Evolutionary conservation across 2,329 filamentous ascomycete species (phyloP).

Genomic region (Lizonia empirigonia): DNA sequence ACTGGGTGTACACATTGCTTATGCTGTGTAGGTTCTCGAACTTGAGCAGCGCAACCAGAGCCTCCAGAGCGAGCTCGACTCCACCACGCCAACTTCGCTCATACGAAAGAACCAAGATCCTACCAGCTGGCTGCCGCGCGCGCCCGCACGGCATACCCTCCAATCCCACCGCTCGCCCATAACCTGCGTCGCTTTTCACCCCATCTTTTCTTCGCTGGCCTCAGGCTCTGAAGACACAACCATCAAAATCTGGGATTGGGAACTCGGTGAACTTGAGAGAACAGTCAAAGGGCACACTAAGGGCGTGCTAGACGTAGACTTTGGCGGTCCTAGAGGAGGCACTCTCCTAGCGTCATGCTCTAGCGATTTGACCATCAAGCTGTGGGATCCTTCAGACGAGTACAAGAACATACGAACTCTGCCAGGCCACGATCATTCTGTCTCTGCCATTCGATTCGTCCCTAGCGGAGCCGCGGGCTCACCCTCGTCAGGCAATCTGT

Average conservation of each 20-base stretch:
- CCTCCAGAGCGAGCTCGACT: slow-evolving; percentile 84
- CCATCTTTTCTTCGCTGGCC: slow-evolving; percentile 85
- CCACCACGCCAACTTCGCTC: slow-evolving; percentile 77
- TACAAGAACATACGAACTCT: slow-evolving; percentile 95
- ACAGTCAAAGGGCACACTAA: slow-evolving; percentile 93
- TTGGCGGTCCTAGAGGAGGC: slow-evolving; percentile 80
- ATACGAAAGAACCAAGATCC: slow-evolving; percentile 84
- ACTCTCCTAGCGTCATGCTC: slow-evolving; percentile 83
- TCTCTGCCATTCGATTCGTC: slow-evolving; percentile 86
- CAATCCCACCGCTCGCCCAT: slow-evolving; percentile 82
- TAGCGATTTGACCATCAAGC: slow-evolving; percentile 88
- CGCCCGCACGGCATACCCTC: slow-evolving; percentile 79
- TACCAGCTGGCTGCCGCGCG: slow-evolving; percentile 81
- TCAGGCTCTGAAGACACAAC: slow-evolving; percentile 91
- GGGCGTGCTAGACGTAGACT: slow-evolving; percentile 86
- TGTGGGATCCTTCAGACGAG: slow-evolving; percentile 90
- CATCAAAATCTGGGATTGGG: slow-evolving; percentile 98
- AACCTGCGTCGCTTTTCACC: slow-evolving; percentile 90
- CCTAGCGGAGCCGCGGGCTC: slow-evolving; percentile 80
- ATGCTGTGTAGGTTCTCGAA: slow-evolving; percentile 77
- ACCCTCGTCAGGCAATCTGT: slow-evolving; percentile 78
- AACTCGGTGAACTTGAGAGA: slow-evolving; percentile 84
- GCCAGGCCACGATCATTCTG: slow-evolving; percentile 89
- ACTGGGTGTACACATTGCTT: slow-evolving; percentile 17
- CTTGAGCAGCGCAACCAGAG: slow-evolving; percentile 75